Evolutionary conservation across 352 stramenopile species (phyloP), one percentile per base, ranked within the genome.

Genomic region (Pelagophyceae sp.): DNA sequence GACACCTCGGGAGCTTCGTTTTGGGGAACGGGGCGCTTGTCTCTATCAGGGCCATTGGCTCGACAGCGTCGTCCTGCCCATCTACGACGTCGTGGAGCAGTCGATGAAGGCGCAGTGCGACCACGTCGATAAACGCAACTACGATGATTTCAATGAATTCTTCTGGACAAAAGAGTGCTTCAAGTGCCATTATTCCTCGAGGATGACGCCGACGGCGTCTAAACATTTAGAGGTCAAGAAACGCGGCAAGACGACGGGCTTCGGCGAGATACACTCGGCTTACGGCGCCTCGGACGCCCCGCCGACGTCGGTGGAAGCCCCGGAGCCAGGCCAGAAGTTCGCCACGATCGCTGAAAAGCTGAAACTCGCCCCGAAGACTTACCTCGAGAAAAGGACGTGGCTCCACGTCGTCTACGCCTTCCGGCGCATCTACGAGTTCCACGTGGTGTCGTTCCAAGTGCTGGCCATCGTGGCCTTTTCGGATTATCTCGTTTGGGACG

Each of bases 81-180:
- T 99, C 38, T 99, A 97, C 81, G 89, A 97, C 72, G 95, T 98
- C 87, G 85, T 93, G 45, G 90, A 84, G 3, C 90, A 87, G 74
- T 88, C 88, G 82, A 87, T 86, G 82, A 6, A 15, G 19, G 87
- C 81, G 17, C 86, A 86, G 45, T 76, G 79, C 0, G 96, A 99
- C 79, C 95, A 99, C 82, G 80, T 93, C 54, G 89, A 97, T 70
- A 94, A 93, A 35, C 88, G 94, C 80, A 99, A 98, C 83, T 99
- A 99, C 81, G 96, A 99, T 64, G 96, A 99, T 80, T 98, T 98
- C 79, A 99, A 99, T 85, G 96, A 99, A 87, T 99, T 98, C 80
- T 99, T 99, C 81, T 99, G 96, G 96, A 95, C 89, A 29, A 87
- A 90, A n/a, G 84, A 90, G 0, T 99, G 96, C 79, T 87, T 99